Base-by-base conservation (phyloP, 495 filamentous ascomycete genomes). In the Tuber borchii region DNA sequence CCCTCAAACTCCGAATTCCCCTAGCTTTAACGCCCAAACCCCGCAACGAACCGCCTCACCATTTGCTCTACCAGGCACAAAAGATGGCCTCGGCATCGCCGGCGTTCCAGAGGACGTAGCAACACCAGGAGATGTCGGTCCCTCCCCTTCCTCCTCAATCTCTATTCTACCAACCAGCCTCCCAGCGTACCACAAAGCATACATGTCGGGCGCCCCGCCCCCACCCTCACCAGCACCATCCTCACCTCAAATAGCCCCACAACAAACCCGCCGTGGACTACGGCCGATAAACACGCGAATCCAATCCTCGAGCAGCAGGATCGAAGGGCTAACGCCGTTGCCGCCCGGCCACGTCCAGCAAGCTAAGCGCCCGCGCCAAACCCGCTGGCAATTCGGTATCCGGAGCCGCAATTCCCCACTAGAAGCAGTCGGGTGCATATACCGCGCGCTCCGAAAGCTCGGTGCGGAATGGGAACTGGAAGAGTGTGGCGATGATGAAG, bases 311-410 rank as follows among this genome's bases (percentile, higher is more conserved):
- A 51, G 46, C n/a, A 42, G 10, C 2, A 79, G 73, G 26, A n/a
- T 79, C 31, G 78, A 79, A 40, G 73, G 78, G 12, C 61, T 79
- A 5, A 79, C 78, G 2, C 78, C 78, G 2, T 40, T 79, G 5
- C 26, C 56, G 1, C 56, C 56, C 14, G 26, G 72, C 12, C 56
- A 51, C 65, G 70, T 22, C 40, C 51, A 72, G 39, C 20, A 65
- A 31, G 83, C 85, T 40, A 94, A 92, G 83, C 92, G 90, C 83
- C 85, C 84, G 42, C 88, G 88, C 73, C 89, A 90, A 4, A 92
- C 93, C 1, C 92, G 93, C 75, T 99, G 95, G 95, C 96, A 98
- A 84, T 99, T 98, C 82, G 95, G 95, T 44, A 99, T 99, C 75
- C 90, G 95, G 1, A 95, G 92, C 37, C 88, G 96, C 44, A 99